A percentile compares a stretch with the other conserved stretches of the same genome.
Conservation (phyloP, 345 rosid genomes). For the Crucihimalaya himalaica region DNA sequence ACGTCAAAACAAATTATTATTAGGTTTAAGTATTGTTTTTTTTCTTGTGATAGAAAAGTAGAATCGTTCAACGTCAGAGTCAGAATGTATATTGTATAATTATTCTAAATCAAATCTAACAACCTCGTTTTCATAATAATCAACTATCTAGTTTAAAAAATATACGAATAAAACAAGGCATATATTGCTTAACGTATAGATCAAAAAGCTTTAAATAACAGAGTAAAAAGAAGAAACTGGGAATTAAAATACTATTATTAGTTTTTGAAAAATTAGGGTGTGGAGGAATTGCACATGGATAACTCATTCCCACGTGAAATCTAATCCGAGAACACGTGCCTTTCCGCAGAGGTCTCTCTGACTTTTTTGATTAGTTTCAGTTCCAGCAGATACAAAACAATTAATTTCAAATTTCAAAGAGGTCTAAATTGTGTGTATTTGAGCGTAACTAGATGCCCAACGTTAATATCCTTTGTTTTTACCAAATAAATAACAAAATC, state of each 20-base stretch:
- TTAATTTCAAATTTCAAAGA: slow-evolving; percentile 19
- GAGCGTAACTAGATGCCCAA: slow-evolving; percentile 28
- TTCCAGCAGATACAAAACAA: slow-evolving; percentile 1
- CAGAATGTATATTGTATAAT: slow-evolving; percentile 7
- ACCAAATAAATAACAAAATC: background rate
- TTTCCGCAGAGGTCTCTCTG: slow-evolving; percentile 35
- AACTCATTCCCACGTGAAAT: slow-evolving; percentile 41
- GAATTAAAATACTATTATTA: slow-evolving; percentile 19
- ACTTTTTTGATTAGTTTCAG: slow-evolving; percentile 35
- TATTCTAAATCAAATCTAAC: slow-evolving; percentile 36
- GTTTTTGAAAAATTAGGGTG: slow-evolving; percentile 14
- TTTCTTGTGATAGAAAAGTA: background rate
- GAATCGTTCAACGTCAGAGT: slow-evolving; percentile 16
- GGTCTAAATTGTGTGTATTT: slow-evolving; percentile 34
- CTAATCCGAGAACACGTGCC: slow-evolving; percentile 42
- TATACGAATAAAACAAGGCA: slow-evolving; percentile 35
- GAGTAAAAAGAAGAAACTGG: background rate
- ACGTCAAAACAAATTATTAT: background rate
- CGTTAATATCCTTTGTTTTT: background rate
- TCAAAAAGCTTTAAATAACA: slow-evolving; percentile 29
- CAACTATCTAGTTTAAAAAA: slow-evolving; percentile 14
- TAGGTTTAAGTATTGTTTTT: background rate
- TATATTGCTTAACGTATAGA: slow-evolving; percentile 37
- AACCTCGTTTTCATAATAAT: slow-evolving; percentile 33
- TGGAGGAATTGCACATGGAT: slow-evolving; percentile 43